Evolutionary conservation across 768 basidiomycete species (phyloP), one percentile per base, ranked within the genome.

Genomic region (Lentinula guzmanii): DNA sequence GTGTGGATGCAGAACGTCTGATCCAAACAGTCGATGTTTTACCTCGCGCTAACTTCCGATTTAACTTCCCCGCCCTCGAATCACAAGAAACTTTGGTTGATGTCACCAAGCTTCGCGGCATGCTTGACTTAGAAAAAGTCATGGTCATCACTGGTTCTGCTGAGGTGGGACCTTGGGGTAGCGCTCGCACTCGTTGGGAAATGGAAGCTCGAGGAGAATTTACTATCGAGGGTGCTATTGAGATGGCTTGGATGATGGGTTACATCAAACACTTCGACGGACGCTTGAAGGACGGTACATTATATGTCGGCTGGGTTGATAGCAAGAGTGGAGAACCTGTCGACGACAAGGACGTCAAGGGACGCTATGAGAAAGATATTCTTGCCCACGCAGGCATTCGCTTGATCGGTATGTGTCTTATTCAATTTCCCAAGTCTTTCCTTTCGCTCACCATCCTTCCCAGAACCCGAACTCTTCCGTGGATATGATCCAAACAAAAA

Each of bases 161-260:
- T 35, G 97, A 99, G 73, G 93, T 98, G 55, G 91, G 97, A 2
- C 97, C 97, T 11, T 99, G 96, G 95, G 97, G 97, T 65, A 95
- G 93, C 70, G 91, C 96, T 15, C 87, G 97, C 62, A 99, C 97
- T 2, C 86, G 97, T 62, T 99, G 97, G 97, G 97, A 99, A 78
- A 98, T 99, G 95, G 97, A 99, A 72, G 95, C 95, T 51, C 83
- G 86, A 51, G 96, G 97, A n/a, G 88, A 96, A 70, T 90, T 98
- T 74, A 95, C 95, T 1, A 95, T 98, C 67, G 90, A 97, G 73
- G 97, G 97, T 18, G 93, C 93, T 69, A 97, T 99, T 69, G 97
- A 99, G 78, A 96, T 99, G 91, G 95, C 96, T 2, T 99, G 96
- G 95, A 88, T 98, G 75, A 98, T 95, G 93, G 96, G 97, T 45